Base-by-base conservation (phyloP, 495 filamentous ascomycete species). In the Aspergillus coremiiformis region DNA sequence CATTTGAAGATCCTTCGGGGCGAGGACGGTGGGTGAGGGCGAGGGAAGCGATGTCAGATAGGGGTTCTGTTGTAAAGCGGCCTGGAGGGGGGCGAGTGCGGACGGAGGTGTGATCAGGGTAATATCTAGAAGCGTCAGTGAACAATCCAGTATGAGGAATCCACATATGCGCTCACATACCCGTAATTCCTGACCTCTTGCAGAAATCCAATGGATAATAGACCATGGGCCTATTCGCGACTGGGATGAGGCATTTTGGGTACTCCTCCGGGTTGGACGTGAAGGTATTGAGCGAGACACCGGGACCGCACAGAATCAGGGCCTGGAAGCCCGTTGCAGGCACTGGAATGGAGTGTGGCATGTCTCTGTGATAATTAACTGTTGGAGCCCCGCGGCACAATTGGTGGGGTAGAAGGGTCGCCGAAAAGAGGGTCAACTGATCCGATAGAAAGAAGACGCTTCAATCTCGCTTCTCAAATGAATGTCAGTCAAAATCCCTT, bases 41-140 rank as follows among this genome's bases (percentile, higher is more conserved):
- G 81, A 70, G 4, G 88, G 86, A 20, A 95, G 76, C 15, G 83
- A 84, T 35, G 91, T 96, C 2, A 95, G 78, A 58, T 90, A 84
- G 4, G 89, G 89, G 59, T 95, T 90, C 59, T 88, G 90, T 53
- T 85, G 83, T 14, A 96, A 74, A 12, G 90, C 90, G 30, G 85
- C 79, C 64, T 80, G 78, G 55, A 96, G 79, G 12, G 37, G 10
- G 2, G 37, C 2, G 12, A 41, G 37, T 20, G 37, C 37, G 37
- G 37, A 41, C 15, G 37, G 37, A 21, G 37, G 37, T 20, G 37
- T 41, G 7, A 41, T 41, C 37, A 41, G 7, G 1, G 12, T 10
- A 17, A 41, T 41, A 41, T 41, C 37, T 41, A 10, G 21, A 41
- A 41, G 21, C 6, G n/a, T 17, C 37, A 17, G 15, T 15, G 17